phyloP scores from a whole-genome alignment of 1,139 yeast genomes.

The Candida albicans region DNA sequence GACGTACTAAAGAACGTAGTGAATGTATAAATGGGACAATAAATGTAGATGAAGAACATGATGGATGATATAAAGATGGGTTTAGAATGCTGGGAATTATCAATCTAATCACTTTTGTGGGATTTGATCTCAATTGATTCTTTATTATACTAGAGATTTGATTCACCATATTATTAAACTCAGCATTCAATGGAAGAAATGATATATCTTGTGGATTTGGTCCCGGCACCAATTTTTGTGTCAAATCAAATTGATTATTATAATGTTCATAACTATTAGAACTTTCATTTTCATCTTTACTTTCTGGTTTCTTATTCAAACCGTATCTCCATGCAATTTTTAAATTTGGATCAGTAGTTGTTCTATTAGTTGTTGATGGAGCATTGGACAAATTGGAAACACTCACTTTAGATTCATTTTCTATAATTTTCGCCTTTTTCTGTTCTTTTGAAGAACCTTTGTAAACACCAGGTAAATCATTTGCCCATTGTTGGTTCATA shows the following conservation, averaged over 20 bases:
- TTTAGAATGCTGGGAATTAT: conserved; percentile 75
- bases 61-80: conserved; percentile 72
- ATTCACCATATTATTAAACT: conserved; percentile 26
- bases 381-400: conserved; percentile 59
- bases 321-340: conserved; percentile 91
- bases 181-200: conserved; percentile 42
- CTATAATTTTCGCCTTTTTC: conserved; percentile 57
- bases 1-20: conserved; percentile 55
- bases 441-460: conserved; percentile 69
- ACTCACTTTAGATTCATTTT: conserved; percentile 62
- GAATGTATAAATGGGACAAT: conserved; percentile 64
- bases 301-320: conserved; percentile 41
- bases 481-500: conserved; percentile 58
- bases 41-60: conserved; percentile 45
- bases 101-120: conserved; percentile 56
- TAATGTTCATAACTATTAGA: conserved; percentile 47
- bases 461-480: conserved; percentile 77
- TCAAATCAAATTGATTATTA: conserved; percentile 73
- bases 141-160: conserved; percentile 45
- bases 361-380: conserved; percentile 21
- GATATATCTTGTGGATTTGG: conserved; percentile 64
- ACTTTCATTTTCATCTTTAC: conserved; percentile 15
- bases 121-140: conserved; percentile 31
- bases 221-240: conserved; percentile 65
- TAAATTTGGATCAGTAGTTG: conserved; percentile 43